Evolutionary conservation across 2,329 filamentous ascomycete genomes (phyloP), one percentile per base, ranked within the genome.

Genomic region (Paraphaeosphaeria minitans): DNA sequence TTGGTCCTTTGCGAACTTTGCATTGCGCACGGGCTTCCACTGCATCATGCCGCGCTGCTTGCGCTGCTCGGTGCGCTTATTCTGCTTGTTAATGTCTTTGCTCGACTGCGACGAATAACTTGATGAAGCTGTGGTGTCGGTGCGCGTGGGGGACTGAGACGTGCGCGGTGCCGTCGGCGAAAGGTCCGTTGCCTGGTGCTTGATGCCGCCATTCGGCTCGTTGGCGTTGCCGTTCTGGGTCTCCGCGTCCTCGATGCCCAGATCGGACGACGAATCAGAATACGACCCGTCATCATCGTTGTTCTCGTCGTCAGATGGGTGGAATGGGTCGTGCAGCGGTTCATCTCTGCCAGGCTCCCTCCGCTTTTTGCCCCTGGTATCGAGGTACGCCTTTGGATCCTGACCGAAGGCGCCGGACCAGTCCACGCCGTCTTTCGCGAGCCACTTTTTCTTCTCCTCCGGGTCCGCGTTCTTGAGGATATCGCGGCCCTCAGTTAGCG

Each of bases 11-110:
- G 89, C 93, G 75, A 97, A 98, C 65, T 88, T 87, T 22, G 87
- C 82, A 73, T 97, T 97, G 42, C 94, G 84, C 74, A 93, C 90
- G 0, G 94, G 93, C 71, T 88, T 91, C 93, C 93, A 98, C 76
- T 98, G 94, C 92, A 97, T 96, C 72, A 97, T 70, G 0, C 94
- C 94, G 12, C 93, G 84, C 67, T 97, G 93, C 78, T 93, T 92
- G 0, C 93, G 86, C 74, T 93, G 89, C 73, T 97, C 83, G 47
- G 80, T 79, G 49, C 90, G 87, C 62, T 89, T 87, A 72, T 89
- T 92, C 62, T 87, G 84, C 57, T 82, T 82, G 67, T 87, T 87
- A 73, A 89, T 87, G 22, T 89, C 84, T 72, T 87, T 87, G 71
- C 60, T 65, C 41, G 67, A 75, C 56, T 53, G 71, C 1, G 63